A percentile compares a stretch with the other conserved stretches of the same genome.
phyloP scores from a whole-genome alignment of 2,329 filamentous ascomycete genomes.

The Pseudogymnoascus sp. region DNA sequence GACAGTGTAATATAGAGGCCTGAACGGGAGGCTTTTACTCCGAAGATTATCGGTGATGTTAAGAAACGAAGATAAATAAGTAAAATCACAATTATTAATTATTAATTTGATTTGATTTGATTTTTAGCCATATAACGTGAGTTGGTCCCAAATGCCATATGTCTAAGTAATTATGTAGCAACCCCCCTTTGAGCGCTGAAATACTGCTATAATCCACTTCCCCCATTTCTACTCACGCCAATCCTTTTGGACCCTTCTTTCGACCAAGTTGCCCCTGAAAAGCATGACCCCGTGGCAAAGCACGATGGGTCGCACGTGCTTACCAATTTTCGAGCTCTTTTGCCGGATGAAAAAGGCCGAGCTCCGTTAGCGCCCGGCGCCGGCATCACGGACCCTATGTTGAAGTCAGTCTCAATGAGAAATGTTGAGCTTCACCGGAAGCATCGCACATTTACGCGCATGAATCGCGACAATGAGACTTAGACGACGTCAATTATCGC shows the following conservation, averaged over 20 bases:
- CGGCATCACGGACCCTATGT: constrained; percentile 2
- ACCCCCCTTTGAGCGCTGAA: neutral
- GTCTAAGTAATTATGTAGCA: neutral
- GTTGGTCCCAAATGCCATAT: no score
- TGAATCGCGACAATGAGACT: constrained; percentile 11
- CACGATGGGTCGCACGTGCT: constrained; percentile 3
- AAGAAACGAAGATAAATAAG: neutral
- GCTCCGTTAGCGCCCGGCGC: constrained; percentile 8
- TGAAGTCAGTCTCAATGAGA: neutral
- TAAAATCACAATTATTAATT: neutral
- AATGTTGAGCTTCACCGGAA: constrained; percentile 4
- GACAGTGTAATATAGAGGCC: neutral
- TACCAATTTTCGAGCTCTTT: constrained; percentile 8
- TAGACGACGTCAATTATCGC: constrained; percentile 9
- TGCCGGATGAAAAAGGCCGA: constrained; percentile 7
- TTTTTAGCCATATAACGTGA: neutral
- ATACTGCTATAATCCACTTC: neutral
- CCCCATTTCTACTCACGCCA: neutral
- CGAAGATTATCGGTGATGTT: neutral
- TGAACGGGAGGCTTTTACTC: neutral
- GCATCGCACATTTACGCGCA: constrained; percentile 4
- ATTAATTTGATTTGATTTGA: neutral
- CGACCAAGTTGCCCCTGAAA: neutral
- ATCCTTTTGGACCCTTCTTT: neutral
- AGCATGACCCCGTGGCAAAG: neutral